These are phyloP conservation scores for Narthecium ossifragum DNA, from an alignment of 106 monocot genomes.

Conservation along the genomic window DNA sequence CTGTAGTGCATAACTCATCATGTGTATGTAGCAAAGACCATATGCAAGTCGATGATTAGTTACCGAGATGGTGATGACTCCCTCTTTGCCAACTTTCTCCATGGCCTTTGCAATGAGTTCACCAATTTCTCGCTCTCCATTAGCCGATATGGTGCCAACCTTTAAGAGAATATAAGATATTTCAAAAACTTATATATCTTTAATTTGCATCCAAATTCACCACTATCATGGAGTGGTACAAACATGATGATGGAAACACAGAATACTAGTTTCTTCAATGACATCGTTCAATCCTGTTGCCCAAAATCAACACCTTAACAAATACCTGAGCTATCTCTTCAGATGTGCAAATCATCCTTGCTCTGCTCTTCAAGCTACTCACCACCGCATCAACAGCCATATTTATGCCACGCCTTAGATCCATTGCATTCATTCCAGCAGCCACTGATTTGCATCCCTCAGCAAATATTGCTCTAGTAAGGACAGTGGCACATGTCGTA, in stretches of 20 bases:
- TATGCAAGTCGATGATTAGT: too few species aligned
- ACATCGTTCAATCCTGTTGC: too few species aligned
- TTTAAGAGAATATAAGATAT: not conserved
- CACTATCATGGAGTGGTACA: too few species aligned
- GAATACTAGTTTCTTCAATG: too few species aligned
- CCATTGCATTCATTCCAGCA: constrained; percentile 24
- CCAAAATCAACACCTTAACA: too few species aligned
- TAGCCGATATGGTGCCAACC: constrained; percentile 22
- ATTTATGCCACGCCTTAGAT: constrained; percentile 17
- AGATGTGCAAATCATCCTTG: constrained; percentile 19
- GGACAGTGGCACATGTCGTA: constrained; percentile 83
- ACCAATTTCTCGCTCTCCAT: constrained; percentile 21
- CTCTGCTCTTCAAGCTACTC: constrained; percentile 13
- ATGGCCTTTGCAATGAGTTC: constrained; percentile 24
- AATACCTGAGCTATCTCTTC: constrained; percentile 25
- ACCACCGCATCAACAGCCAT: constrained; percentile 27
- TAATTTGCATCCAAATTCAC: too few species aligned
- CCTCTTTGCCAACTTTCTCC: constrained; percentile 23
- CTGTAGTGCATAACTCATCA: too few species aligned
- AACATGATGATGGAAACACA: too few species aligned
- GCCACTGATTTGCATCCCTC: constrained; percentile 85
- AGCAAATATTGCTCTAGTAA: constrained; percentile 69
- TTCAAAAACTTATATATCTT: too few species aligned
- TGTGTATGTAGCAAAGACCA: too few species aligned
- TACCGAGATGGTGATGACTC: constrained; percentile 19